These are phyloP conservation scores for Fraxinus platypoda DNA, from an alignment of 305 asterid species.

Conservation along the genomic window DNA sequence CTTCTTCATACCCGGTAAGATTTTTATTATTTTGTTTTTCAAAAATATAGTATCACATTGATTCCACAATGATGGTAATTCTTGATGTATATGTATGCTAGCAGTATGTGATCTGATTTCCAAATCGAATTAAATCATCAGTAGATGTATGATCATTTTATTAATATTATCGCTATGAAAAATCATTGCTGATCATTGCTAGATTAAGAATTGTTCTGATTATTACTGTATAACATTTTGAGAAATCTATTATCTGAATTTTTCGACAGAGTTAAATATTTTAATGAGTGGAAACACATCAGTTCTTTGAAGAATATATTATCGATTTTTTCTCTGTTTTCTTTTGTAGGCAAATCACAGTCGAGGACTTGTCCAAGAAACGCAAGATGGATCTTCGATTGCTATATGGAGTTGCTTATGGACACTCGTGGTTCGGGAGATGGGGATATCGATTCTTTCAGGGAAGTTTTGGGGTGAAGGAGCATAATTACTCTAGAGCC, in stretches of 20 bases:
- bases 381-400: slow-evolving; percentile 69
- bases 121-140: background rate
- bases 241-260: background rate
- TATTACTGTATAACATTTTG: background rate
- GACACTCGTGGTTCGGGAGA: slow-evolving; percentile 81
- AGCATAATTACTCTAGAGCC: slow-evolving; percentile 61
- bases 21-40: background rate
- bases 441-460: slow-evolving; percentile 84
- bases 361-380: slow-evolving; percentile 78
- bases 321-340: background rate
- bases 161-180: background rate
- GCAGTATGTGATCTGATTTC: background rate
- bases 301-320: background rate
- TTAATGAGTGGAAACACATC: background rate
- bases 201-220: background rate
- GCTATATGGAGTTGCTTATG: slow-evolving; percentile 82
- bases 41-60: background rate
- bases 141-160: background rate
- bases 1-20: slow-evolving; percentile 58
- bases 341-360: slow-evolving; percentile 62
- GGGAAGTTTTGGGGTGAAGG: slow-evolving; percentile 85
- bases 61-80: background rate
- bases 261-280: background rate
- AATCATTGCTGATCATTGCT: background rate
- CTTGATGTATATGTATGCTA: background rate